Base-by-base conservation (phyloP, 768 basidiomycete genomes). In the Naganishia vishniacii region DNA sequence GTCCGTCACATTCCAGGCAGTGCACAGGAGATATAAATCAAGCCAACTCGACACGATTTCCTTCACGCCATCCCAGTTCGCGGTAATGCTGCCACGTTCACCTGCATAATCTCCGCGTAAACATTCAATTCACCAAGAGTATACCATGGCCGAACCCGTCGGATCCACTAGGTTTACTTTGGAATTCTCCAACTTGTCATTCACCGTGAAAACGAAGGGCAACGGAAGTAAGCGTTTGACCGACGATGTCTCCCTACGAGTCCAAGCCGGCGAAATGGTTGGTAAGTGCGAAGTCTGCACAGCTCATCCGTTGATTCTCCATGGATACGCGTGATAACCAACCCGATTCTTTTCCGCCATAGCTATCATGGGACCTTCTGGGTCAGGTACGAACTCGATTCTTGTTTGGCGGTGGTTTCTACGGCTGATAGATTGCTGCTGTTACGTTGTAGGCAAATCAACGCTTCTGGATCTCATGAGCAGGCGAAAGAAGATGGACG, bases 401-500 rank as follows among this genome's bases (percentile, higher is more conserved):
- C 31, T 49, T 13, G 28, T 31, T 29, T 31, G 20, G 49, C n/a
- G 15, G 31, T 32, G 5, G 26, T 20, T 2, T 20, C 2, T 3
- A 13, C 15, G 4, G 29, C 29, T 49, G 5, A 31, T 31, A 31
- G 28, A 49, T 20, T 5, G 8, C 12, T 49, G 28, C 29, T 31
- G 13, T 15, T 5, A 16, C 7, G 20, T 18, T 9, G 18, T 15
- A 64, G 63, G 63, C 1, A 64, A 64, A 34, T 42, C 40, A 1
- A 64, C 63, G 9, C 23, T 56, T 20, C 31, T 64, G 23, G 63
- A 64, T 23, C 20, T 64, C 11, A 32, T 56, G 26, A 53, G 48
- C 41, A 53, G 63, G 16, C 48, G 63, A 16, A 64, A 64, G 37
- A 20, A 41, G 9, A 45, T 15, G 16, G 63, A 64, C 7, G n/a